Evolutionary conservation across 1,284 basidiomycete genomes (phyloP).

Genomic region (Irpex lacteus): DNA sequence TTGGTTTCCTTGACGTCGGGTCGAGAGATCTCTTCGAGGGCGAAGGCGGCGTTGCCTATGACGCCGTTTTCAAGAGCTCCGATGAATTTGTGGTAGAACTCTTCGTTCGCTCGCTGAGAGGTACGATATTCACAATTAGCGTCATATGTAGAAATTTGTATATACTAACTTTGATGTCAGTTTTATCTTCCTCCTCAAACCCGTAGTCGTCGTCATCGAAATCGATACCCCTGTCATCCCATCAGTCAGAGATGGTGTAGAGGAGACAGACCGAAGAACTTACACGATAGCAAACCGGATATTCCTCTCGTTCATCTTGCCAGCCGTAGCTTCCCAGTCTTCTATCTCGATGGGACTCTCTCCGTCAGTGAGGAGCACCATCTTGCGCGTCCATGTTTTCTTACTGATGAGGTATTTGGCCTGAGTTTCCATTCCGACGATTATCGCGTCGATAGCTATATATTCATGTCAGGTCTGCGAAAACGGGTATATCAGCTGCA

Average conservation of each 20-base stretch:
- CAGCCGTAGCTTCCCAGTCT: conserved; percentile 70
- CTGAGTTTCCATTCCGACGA: conserved; percentile 84
- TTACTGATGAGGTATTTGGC: conserved; percentile 57
- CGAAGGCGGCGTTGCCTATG: conserved; percentile 71
- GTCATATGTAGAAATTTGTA: conserved; percentile 1
- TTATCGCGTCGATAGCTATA: conserved; percentile 82
- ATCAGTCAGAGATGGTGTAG: not conserved
- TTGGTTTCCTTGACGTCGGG: conserved; percentile 72
- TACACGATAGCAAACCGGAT: conserved; percentile 67
- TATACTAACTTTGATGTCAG: conserved; percentile 58
- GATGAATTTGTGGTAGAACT: conserved; percentile 64
- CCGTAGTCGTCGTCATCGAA: conserved; percentile 76
- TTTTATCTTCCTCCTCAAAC: conserved; percentile 68
- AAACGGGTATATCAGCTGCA: too few species aligned
- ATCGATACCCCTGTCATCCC: conserved; percentile 67
- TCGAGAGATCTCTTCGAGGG: conserved; percentile 62
- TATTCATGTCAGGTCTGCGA: too few species aligned
- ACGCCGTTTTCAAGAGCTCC: conserved; percentile 45
- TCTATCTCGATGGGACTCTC: conserved; percentile 68
- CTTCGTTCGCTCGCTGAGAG: conserved; percentile 70
- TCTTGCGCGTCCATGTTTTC: conserved; percentile 78
- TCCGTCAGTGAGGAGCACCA: conserved; percentile 81
- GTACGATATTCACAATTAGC: too few species aligned
- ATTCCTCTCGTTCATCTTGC: conserved; percentile 63
- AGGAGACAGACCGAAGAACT: conserved; percentile 24